These are phyloP conservation scores for Aspergillus cejpii DNA, from an alignment of 2,329 filamentous ascomycete genomes.

Conservation along the genomic window DNA sequence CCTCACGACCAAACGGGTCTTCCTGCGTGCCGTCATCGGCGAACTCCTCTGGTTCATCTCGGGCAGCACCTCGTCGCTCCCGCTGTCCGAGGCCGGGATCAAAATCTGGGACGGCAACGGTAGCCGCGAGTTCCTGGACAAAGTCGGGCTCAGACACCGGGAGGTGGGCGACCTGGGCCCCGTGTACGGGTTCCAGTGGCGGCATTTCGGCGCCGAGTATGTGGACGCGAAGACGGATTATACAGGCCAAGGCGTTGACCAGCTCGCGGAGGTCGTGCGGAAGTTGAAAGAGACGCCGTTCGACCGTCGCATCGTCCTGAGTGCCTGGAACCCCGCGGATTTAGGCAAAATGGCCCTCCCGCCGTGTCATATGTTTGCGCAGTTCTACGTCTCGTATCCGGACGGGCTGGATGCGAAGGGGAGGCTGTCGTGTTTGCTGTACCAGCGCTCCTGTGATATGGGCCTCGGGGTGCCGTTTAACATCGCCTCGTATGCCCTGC, in stretches of 20 bases:
- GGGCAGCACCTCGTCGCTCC: slow-evolving; percentile 70
- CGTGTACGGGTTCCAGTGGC: slow-evolving; percentile 98
- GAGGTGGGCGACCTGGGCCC: slow-evolving; percentile 86
- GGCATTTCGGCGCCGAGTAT: slow-evolving; percentile 93
- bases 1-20: slow-evolving; percentile 95
- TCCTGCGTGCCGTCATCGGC: slow-evolving; percentile 77
- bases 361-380: slow-evolving; percentile 95
- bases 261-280: slow-evolving; percentile 80
- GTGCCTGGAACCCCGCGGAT: slow-evolving; percentile 89
- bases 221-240: slow-evolving; percentile 74
- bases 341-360: slow-evolving; percentile 82
- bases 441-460: slow-evolving; percentile 95
- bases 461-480: slow-evolving; percentile 96
- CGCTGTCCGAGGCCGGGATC: slow-evolving; percentile 71
- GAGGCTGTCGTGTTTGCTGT: slow-evolving; percentile 77
- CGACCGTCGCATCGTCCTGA: slow-evolving; percentile 82
- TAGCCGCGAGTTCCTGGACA: slow-evolving; percentile 81
- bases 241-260: slow-evolving; percentile 80
- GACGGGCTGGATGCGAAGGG: slow-evolving; percentile 49
- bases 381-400: slow-evolving; percentile 84
- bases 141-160: slow-evolving; percentile 70
- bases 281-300: slow-evolving; percentile 80
- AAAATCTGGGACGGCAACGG: slow-evolving; percentile 99
- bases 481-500: slow-evolving; percentile 85
- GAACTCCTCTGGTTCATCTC: slow-evolving; percentile 95